Conservation (phyloP, 1,139 yeast species). For the Blastobotrys serpentis region DNA sequence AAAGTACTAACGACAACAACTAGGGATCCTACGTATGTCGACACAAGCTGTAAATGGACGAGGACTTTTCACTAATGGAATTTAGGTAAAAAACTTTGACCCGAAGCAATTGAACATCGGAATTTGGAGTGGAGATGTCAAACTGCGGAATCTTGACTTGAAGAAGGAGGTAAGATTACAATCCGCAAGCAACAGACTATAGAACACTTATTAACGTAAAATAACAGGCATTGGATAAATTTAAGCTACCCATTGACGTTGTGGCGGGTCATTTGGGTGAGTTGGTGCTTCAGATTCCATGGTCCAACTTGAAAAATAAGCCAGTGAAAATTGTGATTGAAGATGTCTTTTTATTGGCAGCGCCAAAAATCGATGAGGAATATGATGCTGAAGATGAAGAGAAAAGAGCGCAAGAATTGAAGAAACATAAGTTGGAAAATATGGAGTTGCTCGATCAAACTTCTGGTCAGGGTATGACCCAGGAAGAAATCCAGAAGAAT, state of each 20-base stretch:
- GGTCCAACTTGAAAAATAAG: slow-evolving; percentile 90
- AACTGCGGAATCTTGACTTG: slow-evolving; percentile 69
- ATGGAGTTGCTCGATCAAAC: slow-evolving; percentile 56
- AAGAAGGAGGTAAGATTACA: slow-evolving; percentile 53
- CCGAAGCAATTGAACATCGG: slow-evolving; percentile 93
- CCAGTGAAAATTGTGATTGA: slow-evolving; percentile 91
- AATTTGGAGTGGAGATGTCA: slow-evolving; percentile 97
- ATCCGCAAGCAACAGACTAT: too few species aligned
- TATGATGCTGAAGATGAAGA: slow-evolving; percentile 67
- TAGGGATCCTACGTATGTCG: slow-evolving; percentile 31
- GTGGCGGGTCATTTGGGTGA: slow-evolving; percentile 89
- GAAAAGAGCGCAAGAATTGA: slow-evolving; percentile 61
- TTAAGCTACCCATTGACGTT: slow-evolving; percentile 85
- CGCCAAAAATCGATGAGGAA: slow-evolving; percentile 56
- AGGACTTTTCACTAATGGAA: too few species aligned
- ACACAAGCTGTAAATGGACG: background rate
- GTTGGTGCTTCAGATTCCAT: slow-evolving; percentile 87
- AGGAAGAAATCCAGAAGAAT: slow-evolving; percentile 53
- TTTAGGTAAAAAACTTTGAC: slow-evolving; percentile 86
- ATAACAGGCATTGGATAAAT: slow-evolving; percentile 67
- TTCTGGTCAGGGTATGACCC: slow-evolving; percentile 33
- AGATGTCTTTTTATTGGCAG: slow-evolving; percentile 79
- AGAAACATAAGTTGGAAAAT: slow-evolving; percentile 64
- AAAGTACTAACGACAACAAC: slow-evolving; percentile 5
- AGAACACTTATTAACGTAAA: background rate